These are phyloP conservation scores for Tuber indicum DNA, from an alignment of 495 filamentous ascomycete genomes.

Conservation along the genomic window DNA sequence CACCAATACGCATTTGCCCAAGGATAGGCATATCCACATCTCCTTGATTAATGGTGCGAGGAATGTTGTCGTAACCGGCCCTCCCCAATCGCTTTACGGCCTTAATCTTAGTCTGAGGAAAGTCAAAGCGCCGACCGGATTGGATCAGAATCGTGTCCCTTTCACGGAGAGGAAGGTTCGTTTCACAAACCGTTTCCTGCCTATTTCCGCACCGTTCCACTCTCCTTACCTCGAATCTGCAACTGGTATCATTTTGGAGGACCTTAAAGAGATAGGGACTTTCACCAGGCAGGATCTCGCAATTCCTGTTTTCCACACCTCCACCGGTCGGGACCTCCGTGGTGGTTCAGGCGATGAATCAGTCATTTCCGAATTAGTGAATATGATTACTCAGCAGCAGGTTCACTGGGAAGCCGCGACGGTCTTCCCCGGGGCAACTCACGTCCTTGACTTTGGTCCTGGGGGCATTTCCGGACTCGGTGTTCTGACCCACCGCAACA, in stretches of 20 bases:
- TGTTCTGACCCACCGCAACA: conserved; percentile 95
- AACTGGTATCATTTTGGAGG: conserved; percentile 69
- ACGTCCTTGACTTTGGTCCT: conserved; percentile 92
- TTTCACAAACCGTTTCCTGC: conserved; percentile 94
- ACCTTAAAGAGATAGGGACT: conserved; percentile 74
- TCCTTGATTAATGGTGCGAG: conserved; percentile 93
- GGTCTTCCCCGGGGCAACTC: conserved; percentile 77
- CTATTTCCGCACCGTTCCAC: conserved; percentile 96
- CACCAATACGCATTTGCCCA: conserved; percentile 89
- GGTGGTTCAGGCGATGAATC: conserved; percentile 50
- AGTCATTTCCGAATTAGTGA: conserved; percentile 73
- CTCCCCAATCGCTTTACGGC: conserved; percentile 90
- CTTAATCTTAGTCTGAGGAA: conserved; percentile 89
- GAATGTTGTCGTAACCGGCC: conserved; percentile 94
- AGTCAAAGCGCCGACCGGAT: conserved; percentile 90
- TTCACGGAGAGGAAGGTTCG: conserved; percentile 92
- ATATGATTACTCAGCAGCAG: conserved; percentile 85
- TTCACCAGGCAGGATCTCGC: conserved; percentile 55
- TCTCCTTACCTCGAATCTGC: conserved; percentile 83
- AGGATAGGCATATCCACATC: conserved; percentile 87
- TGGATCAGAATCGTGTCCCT: conserved; percentile 91
- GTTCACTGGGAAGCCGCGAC: conserved; percentile 96
- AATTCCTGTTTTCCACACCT: conserved; percentile 82
- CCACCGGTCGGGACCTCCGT: conserved; percentile 73
- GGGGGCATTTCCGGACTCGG: conserved; percentile 94